These are phyloP conservation scores for Neurospora sp. DNA, from an alignment of 495 filamentous ascomycete genomes.

Conservation along the genomic window DNA sequence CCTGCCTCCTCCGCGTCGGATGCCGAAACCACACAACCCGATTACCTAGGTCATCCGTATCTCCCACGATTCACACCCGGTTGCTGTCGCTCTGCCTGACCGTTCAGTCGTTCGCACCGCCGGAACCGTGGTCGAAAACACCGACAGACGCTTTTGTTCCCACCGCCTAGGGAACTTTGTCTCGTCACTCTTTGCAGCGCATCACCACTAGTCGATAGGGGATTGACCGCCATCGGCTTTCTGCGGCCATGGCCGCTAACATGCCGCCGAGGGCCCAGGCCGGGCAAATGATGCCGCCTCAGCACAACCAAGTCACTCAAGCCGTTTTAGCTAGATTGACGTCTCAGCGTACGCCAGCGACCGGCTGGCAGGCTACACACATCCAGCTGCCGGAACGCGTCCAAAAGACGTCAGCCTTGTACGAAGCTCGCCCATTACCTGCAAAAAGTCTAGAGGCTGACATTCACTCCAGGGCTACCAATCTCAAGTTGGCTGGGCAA, in stretches of 20 bases:
- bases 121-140: background rate
- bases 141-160: background rate
- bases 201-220: background rate
- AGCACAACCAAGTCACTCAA: slow-evolving; percentile 7
- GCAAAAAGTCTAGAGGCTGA: background rate
- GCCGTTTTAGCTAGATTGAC: slow-evolving; percentile 6
- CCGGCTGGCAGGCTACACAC: slow-evolving; percentile 23
- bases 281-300: slow-evolving; percentile 25
- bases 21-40: background rate
- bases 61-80: background rate
- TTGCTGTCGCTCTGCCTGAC: background rate
- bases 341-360: slow-evolving; percentile 11
- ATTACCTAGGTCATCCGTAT: background rate
- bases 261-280: slow-evolving; percentile 32
- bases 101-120: background rate
- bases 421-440: slow-evolving; percentile 3
- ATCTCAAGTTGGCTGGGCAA: background rate
- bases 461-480: background rate
- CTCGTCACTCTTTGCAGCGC: background rate
- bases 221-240: slow-evolving; percentile 9
- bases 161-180: background rate
- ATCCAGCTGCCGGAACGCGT: slow-evolving; percentile 20
- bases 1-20: background rate
- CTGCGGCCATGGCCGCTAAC: slow-evolving; percentile 41
- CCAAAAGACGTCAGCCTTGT: slow-evolving; percentile 27